Evolutionary conservation across 2,329 filamentous ascomycete species (phyloP).

Genomic region (Aspergillus sergii): DNA sequence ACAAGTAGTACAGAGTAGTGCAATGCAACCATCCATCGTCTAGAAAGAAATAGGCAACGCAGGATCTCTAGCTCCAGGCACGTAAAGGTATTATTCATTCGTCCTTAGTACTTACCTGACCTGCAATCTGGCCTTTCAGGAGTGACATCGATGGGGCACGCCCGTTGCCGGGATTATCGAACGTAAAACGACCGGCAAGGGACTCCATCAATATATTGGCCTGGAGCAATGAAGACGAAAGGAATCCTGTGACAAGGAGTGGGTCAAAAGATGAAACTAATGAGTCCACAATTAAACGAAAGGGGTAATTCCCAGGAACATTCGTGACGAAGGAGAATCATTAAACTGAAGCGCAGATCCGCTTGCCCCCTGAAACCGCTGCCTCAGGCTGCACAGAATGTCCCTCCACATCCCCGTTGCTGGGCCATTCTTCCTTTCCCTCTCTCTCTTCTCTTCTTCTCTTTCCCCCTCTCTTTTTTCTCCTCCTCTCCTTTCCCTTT

Average conservation of each 20-base stretch:
- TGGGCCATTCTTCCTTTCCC: constrained; percentile 8
- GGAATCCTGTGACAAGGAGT: constrained; percentile 3
- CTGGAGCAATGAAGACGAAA: not conserved
- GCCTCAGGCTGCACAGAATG: constrained; percentile 11
- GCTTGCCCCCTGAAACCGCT: constrained; percentile 3
- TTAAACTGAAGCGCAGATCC: constrained; percentile 5
- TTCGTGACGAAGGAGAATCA: constrained; percentile 3
- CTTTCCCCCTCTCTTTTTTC: not conserved
- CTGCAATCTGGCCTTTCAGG: constrained; percentile 3
- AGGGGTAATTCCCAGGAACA: not conserved
- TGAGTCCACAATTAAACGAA: constrained; percentile 2
- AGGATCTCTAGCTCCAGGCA: not conserved
- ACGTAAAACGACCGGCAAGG: constrained; percentile 1
- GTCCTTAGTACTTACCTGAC: not conserved
- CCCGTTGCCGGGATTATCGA: not conserved
- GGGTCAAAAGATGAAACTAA: constrained; percentile 5
- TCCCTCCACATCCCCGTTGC: constrained; percentile 1
- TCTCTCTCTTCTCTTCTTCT: constrained; percentile 8
- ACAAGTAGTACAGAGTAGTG: not conserved
- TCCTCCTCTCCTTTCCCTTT: not conserved
- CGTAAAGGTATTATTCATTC: not conserved
- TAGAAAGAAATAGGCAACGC: not conserved
- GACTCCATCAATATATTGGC: constrained; percentile 2
- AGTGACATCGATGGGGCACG: constrained; percentile 2
- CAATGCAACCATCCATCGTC: not conserved